Evolutionary conservation across 108 stramenopile genomes (phyloP), one percentile per base, ranked within the genome.

Genomic region (Fragilaria crotonensis): DNA sequence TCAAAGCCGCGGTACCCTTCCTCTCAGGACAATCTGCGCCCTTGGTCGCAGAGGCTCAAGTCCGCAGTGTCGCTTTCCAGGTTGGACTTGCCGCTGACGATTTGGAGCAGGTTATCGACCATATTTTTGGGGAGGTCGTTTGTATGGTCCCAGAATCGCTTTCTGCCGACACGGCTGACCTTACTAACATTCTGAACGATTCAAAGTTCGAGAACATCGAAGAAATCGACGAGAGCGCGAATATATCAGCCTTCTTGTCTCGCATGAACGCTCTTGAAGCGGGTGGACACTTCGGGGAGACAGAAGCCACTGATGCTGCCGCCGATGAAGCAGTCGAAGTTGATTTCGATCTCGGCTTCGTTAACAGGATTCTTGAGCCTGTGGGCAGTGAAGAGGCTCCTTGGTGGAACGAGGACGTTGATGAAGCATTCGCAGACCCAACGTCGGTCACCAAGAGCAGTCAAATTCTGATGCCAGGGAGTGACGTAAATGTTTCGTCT

Each of bases 191-290:
- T 41, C 36, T 41, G 11, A 14, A 41, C 14, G 36, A 41, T 41
- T 7, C 7, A 41, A 63, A 26, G 25, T 52, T 52, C 21, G 26
- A 23, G 21, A 18, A 3, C 29, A 50, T 63, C 33, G 67, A 67
- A 54, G 59, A 70, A 18, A 3, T 63, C 19, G 58, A 72, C 30
- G 64, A 72, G 52, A 52, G 53, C 44, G 64, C 54, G 5, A 57
- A 58, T 19, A 66, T 72, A 25, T 33, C 53, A 7, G 64, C 55
- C 17, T 66, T 60, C 21, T 45, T 72, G 5, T 50, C 53, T n/a
- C 36, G 59, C 18, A 52, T 46, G 31, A 46, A 25, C 18, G 19
- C 28, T 18, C 57, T 58, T 0, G 48, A 58, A 9, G 28, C 20
- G 19, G 63, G 63, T 17, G 63, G 63, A 26, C 63, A 64, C 47